Evolutionary conservation across 1,139 yeast species (phyloP).

Genomic region (Suhomyces wounanorum): DNA sequence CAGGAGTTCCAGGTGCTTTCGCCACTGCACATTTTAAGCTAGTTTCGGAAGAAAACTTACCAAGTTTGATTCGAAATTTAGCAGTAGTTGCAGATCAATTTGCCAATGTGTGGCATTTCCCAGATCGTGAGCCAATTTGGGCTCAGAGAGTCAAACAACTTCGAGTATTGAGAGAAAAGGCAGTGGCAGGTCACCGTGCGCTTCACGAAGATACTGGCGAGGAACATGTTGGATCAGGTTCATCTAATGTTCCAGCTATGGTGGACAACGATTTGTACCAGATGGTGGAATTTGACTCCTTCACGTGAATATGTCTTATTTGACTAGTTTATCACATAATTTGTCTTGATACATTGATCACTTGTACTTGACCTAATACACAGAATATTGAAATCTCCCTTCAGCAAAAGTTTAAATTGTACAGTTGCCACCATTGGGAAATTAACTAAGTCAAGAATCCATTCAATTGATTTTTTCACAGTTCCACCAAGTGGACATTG

Average conservation of each 20-base stretch:
- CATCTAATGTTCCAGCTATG: not conserved
- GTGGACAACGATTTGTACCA: conserved; percentile 34
- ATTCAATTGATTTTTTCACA: too few species aligned
- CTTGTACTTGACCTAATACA: too few species aligned
- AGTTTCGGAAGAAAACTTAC: conserved; percentile 58
- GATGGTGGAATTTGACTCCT: conserved; percentile 29
- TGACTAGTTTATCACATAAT: not conserved
- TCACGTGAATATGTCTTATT: not conserved
- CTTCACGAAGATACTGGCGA: conserved; percentile 25
- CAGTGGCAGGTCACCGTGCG: conserved; percentile 31
- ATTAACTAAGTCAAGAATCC: too few species aligned
- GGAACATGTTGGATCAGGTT: conserved; percentile 5
- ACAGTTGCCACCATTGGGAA: too few species aligned
- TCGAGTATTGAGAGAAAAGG: conserved; percentile 46
- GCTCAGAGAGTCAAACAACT: conserved; percentile 64
- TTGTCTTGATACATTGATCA: not conserved
- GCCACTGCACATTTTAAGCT: conserved; percentile 77
- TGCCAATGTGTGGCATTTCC: conserved; percentile 72
- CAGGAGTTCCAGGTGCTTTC: conserved; percentile 75
- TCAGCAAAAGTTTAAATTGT: too few species aligned
- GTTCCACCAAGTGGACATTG: too few species aligned
- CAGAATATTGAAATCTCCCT: too few species aligned
- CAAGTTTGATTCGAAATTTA: conserved; percentile 66
- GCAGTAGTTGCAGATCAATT: conserved; percentile 69
- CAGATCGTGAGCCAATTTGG: conserved; percentile 59